Evolutionary conservation across 2,329 filamentous ascomycete species (phyloP).

Genomic region (Coccinonectria pachysandricola): DNA sequence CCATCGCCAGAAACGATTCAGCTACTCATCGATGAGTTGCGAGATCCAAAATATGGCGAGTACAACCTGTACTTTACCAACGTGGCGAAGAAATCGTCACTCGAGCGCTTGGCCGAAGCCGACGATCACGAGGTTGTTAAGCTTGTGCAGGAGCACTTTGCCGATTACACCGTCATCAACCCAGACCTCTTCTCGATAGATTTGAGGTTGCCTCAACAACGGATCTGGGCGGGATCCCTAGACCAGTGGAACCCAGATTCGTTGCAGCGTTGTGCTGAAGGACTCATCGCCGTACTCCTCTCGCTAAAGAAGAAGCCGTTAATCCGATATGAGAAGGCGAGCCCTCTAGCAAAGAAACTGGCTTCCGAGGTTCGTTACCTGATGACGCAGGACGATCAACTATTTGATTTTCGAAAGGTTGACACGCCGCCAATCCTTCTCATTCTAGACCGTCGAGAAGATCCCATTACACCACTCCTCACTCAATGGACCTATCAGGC

Average conservation of each 20-base stretch:
- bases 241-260: constrained; percentile 89
- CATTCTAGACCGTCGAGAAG: constrained; percentile 82
- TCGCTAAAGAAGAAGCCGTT: constrained; percentile 94
- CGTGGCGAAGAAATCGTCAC: constrained; percentile 88
- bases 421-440: constrained; percentile 91
- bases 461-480: constrained; percentile 85
- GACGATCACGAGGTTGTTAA: constrained; percentile 97
- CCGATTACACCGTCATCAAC: constrained; percentile 91
- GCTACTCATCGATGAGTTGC: constrained; percentile 84
- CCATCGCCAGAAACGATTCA: constrained; percentile 91
- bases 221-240: constrained; percentile 70
- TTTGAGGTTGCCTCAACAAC: constrained; percentile 59
- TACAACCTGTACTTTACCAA: constrained; percentile 98
- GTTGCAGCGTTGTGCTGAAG: constrained; percentile 77
- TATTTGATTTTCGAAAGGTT: constrained; percentile 92
- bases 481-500: constrained; percentile 99
- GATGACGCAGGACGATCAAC: constrained; percentile 88
- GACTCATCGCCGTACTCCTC: constrained; percentile 71
- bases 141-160: constrained; percentile 88
- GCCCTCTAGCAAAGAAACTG: constrained; percentile 80
- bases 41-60: constrained; percentile 94
- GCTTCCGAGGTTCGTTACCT: constrained; percentile 87
- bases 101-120: constrained; percentile 89
- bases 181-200: constrained; percentile 82
- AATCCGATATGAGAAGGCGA: constrained; percentile 88